These are phyloP conservation scores for Aspergillus fischeri DNA, from an alignment of 2,329 filamentous ascomycete species.

Conservation along the genomic window DNA sequence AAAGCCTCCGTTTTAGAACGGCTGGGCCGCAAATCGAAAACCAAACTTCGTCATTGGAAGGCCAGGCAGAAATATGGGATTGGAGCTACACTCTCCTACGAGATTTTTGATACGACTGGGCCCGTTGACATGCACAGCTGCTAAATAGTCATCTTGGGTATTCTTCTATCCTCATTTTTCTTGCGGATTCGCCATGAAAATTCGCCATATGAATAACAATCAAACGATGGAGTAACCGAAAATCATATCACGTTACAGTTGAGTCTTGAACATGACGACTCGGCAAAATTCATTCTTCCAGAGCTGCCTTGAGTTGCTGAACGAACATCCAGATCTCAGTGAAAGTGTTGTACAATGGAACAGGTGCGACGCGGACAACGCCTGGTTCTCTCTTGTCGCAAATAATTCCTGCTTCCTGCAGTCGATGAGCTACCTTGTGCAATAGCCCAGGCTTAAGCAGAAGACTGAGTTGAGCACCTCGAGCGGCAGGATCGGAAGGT, in stretches of 20 bases:
- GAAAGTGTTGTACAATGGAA: conserved; percentile 77
- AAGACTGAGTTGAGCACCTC: conserved; percentile 75
- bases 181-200: not conserved
- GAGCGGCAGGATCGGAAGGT: conserved; percentile 59
- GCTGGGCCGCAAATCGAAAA: too few species aligned
- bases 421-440: conserved; percentile 59
- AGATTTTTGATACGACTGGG: not conserved
- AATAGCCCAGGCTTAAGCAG: conserved; percentile 65
- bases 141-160: not conserved
- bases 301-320: conserved; percentile 28
- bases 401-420: conserved; percentile 69
- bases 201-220: not conserved
- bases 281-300: conserved; percentile 11
- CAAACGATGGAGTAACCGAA: not conserved
- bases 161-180: not conserved
- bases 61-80: not conserved
- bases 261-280: not conserved
- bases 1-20: too few species aligned
- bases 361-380: conserved; percentile 76
- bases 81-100: not conserved
- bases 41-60: not conserved
- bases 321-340: conserved; percentile 63
- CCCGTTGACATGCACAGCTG: not conserved
- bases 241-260: not conserved
- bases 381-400: conserved; percentile 80